Evolutionary conservation across 139 green algal species (phyloP).

Genomic region (Tetraselmis chui): DNA sequence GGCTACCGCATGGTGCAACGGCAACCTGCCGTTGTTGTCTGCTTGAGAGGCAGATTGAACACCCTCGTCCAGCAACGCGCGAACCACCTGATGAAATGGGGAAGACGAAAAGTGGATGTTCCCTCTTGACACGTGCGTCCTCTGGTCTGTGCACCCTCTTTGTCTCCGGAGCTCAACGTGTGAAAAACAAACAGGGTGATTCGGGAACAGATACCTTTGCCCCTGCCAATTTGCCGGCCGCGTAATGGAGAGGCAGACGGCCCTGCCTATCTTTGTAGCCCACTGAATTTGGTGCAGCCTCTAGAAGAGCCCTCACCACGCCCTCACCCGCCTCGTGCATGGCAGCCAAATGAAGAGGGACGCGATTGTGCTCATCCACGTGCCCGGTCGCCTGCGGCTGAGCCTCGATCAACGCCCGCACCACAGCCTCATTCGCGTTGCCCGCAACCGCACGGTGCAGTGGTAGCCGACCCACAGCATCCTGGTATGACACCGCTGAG

Average conservation of each 20-base stretch:
- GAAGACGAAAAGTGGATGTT: neutral
- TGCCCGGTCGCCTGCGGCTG: neutral
- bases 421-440: neutral
- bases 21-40: neutral
- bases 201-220: neutral
- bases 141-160: neutral
- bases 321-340: neutral
- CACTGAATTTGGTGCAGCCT: neutral
- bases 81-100: neutral
- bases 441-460: neutral
- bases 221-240: neutral
- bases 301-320: neutral
- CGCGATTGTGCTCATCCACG: neutral
- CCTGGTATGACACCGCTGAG: neutral
- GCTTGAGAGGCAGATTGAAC: neutral
- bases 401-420: neutral
- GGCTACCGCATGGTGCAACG: neutral
- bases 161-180: neutral
- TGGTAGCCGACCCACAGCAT: neutral
- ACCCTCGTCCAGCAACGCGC: neutral
- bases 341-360: neutral
- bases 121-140: neutral
- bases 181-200: neutral
- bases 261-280: neutral
- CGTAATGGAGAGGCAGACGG: neutral